Base-by-base conservation (phyloP, 2,329 filamentous ascomycete genomes). In the Cyclaneusma minus region DNA sequence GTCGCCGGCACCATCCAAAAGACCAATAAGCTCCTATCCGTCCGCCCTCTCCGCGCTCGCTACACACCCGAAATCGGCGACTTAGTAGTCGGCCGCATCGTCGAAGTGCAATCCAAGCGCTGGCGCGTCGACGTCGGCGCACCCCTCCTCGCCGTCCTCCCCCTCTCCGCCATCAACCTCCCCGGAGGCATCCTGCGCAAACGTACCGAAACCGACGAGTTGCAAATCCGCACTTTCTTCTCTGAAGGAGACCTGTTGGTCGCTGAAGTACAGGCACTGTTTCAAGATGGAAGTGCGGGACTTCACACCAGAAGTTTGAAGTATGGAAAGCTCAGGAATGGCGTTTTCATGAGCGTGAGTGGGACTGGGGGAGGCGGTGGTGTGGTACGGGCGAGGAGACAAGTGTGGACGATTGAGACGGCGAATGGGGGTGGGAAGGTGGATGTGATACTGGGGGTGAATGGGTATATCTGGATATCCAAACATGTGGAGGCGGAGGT, bases 191-290 rank as follows among this genome's bases (percentile, higher is more conserved):
- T 93, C 37, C 62, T 94, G 42, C 71, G 89, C 31, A 80, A 87
- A 47, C 67, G 89, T 37, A 98, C 89, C 15, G 85, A 87, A 44
- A 91, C 89, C 10, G 89, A 98, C 51, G 89, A 95, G 58, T 64
- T 98, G 43, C 89, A 95, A 54, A 95, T 98, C 52, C 72, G 89
- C 26, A 82, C 74, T n/a, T 98, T 94, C 54, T 95, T 98, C 56
- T 75, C 78, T 29, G 89, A 98, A 53, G 89, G 89, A 8, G 89
- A 98, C 49, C 57, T 98, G 27, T 59, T 98, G 10, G 81, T 95
- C 11, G 89, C 89, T 1, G 89, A 98, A 56, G 89, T 98, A 29
- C 89, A 98, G 62, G 70, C 71, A 40, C 61, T 98, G 29, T 82
- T 84, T 49, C 66, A 72, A 31, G 87, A 95, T 52, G 87, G 85